phyloP scores from a whole-genome alignment of 1,284 basidiomycete species.

The Neotropicomus parvogracilis region DNA sequence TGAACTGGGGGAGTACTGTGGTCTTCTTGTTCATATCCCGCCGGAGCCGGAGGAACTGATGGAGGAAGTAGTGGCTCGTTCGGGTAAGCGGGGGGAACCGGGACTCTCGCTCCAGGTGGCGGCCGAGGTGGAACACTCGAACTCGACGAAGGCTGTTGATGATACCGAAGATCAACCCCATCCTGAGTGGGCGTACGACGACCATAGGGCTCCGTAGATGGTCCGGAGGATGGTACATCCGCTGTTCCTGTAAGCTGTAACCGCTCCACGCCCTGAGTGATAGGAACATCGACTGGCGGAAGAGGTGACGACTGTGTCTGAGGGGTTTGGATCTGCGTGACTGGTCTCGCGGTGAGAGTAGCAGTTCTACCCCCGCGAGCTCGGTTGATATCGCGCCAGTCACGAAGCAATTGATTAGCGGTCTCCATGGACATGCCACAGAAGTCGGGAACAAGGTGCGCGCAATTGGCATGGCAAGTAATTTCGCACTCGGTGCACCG shows the following conservation, averaged over 20 bases:
- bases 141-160: conserved; percentile 32
- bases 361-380: conserved; percentile 44
- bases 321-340: conserved; percentile 35
- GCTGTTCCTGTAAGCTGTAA: conserved; percentile 46
- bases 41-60: conserved; percentile 9
- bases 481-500: conserved; percentile 95
- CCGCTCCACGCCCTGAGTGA: conserved; percentile 46
- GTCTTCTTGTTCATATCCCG: conserved; percentile 32
- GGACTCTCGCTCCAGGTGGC: conserved; percentile 45
- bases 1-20: conserved; percentile 25
- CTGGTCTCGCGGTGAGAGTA: conserved; percentile 28
- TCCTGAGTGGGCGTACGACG: conserved; percentile 34
- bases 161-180: conserved; percentile 30
- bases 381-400: conserved; percentile 83
- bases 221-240: conserved; percentile 29
- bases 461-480: conserved; percentile 97
- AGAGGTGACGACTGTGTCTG: conserved; percentile 31
- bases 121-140: conserved; percentile 39
- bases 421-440: conserved; percentile 99
- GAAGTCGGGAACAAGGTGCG: conserved; percentile 97
- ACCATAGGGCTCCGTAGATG: conserved; percentile 37
- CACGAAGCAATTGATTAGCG: conserved; percentile 88
- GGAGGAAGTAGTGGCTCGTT: conserved; percentile 34
- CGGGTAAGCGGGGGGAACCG: conserved; percentile 37
- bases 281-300: conserved; percentile 28